These are phyloP conservation scores for Apiotrichum gamsii DNA, from an alignment of 1,284 basidiomycete species.

Conservation along the genomic window DNA sequence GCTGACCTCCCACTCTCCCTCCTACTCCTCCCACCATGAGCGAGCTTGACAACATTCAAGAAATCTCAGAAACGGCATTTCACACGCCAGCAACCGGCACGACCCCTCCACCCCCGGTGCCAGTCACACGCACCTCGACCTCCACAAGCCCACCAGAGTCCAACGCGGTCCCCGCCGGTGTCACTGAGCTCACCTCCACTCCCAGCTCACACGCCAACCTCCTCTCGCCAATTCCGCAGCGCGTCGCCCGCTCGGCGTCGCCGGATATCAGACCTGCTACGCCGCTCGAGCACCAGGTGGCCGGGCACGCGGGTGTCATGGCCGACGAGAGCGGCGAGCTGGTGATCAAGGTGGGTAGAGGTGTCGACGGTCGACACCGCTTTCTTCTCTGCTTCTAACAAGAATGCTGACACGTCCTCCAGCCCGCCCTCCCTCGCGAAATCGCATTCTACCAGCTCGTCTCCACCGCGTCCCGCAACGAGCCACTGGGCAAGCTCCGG, in stretches of 20 bases:
- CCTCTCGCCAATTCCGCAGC: too few species aligned
- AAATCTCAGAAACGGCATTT: too few species aligned
- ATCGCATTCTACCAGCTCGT: slow-evolving; percentile 71
- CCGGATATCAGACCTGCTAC: neutral
- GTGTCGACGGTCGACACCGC: too few species aligned
- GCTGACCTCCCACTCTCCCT: neutral
- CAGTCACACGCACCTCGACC: too few species aligned
- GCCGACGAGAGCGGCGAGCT: slow-evolving; percentile 68
- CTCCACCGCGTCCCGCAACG: slow-evolving; percentile 37
- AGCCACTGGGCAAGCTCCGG: slow-evolving; percentile 31
- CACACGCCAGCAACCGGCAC: too few species aligned
- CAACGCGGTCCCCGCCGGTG: too few species aligned
- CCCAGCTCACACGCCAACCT: too few species aligned
- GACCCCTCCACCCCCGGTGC: too few species aligned
- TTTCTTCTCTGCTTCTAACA: too few species aligned
- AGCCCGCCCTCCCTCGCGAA: slow-evolving; percentile 64
- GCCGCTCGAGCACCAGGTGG: slow-evolving; percentile 63
- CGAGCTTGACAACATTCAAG: neutral
- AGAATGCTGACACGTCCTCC: neutral
- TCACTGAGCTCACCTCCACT: too few species aligned
- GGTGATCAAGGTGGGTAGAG: slow-evolving; percentile 61
- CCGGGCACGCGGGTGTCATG: slow-evolving; percentile 75
- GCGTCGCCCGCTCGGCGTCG: too few species aligned
- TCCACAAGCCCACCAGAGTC: too few species aligned
- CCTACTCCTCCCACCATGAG: neutral